These are phyloP conservation scores for Monilinia fructicola DNA, from an alignment of 2,329 filamentous ascomycete genomes.

Conservation along the genomic window DNA sequence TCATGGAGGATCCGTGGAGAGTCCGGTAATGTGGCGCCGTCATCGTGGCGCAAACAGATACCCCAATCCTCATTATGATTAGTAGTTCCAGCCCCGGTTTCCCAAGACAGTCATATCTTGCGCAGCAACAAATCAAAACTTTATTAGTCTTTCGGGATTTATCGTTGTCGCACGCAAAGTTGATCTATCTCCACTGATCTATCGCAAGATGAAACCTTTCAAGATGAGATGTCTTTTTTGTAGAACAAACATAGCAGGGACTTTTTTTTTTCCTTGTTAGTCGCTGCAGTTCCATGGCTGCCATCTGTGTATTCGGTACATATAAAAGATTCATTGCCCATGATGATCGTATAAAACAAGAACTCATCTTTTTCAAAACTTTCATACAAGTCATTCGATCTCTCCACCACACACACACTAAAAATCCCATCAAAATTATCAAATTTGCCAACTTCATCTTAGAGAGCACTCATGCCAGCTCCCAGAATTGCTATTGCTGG, in stretches of 20 bases:
- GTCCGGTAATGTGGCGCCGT: not conserved
- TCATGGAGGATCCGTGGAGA: not conserved
- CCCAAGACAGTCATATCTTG: conserved; percentile 11
- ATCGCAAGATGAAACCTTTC: not conserved
- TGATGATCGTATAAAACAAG: not conserved
- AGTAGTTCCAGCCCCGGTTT: not conserved
- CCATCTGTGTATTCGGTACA: not conserved
- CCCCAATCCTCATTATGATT: not conserved
- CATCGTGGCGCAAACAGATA: not conserved
- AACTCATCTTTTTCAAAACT: not conserved
- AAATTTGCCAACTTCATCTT: not conserved
- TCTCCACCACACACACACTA: not conserved
- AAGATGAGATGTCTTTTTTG: no score
- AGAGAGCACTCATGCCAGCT: conserved; percentile 16
- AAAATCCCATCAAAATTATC: not conserved
- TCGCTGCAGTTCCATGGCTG: not conserved
- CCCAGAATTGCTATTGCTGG: conserved; percentile 32
- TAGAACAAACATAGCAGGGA: no score
- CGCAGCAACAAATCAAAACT: not conserved
- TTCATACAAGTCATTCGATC: not conserved
- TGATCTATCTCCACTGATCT: not conserved
- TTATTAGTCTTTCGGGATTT: not conserved
- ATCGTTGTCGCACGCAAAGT: not conserved
- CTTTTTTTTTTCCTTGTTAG: not conserved
- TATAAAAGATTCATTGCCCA: not conserved